phyloP scores from a whole-genome alignment of 371 early-diverging fungal genomes.

The Nematocida sp. region DNA sequence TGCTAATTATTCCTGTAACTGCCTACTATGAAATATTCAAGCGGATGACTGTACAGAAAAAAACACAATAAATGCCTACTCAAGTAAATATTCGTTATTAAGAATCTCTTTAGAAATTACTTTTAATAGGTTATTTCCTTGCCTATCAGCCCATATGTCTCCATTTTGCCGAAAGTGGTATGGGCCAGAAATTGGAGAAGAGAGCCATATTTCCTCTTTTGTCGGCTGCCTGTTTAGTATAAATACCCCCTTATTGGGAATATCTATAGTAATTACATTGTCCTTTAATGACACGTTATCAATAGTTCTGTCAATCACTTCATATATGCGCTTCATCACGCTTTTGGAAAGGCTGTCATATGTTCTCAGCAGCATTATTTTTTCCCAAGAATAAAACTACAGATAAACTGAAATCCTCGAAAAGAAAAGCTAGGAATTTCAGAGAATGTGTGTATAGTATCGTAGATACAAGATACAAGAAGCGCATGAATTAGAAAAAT shows the following conservation, averaged over 20 bases:
- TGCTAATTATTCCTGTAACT: constrained; percentile 45
- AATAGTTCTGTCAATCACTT: background rate
- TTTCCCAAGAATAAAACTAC: background rate
- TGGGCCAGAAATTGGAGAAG: constrained; percentile 88
- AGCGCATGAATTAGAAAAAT: too few species aligned
- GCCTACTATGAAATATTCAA: constrained; percentile 52
- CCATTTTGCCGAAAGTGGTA: constrained; percentile 78
- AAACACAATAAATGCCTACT: constrained; percentile 1
- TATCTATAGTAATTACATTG: constrained; percentile 81
- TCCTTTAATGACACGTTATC: constrained; percentile 37
- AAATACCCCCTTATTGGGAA: constrained; percentile 82
- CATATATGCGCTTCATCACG: constrained; percentile 7
- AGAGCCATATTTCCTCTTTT: constrained; percentile 92
- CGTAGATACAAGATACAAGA: too few species aligned
- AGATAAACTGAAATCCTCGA: too few species aligned
- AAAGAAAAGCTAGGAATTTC: too few species aligned
- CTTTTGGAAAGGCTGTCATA: constrained; percentile 31
- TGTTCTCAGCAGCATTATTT: constrained; percentile 4
- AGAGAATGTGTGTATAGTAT: too few species aligned
- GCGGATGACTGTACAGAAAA: constrained; percentile 18
- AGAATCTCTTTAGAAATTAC: constrained; percentile 34
- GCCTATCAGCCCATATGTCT: constrained; percentile 64
- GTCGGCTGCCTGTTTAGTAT: constrained; percentile 96
- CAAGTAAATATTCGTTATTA: background rate
- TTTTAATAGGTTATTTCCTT: constrained; percentile 28